Base-by-base conservation (phyloP, 768 basidiomycete species). In the Tephrocybe sp. region DNA sequence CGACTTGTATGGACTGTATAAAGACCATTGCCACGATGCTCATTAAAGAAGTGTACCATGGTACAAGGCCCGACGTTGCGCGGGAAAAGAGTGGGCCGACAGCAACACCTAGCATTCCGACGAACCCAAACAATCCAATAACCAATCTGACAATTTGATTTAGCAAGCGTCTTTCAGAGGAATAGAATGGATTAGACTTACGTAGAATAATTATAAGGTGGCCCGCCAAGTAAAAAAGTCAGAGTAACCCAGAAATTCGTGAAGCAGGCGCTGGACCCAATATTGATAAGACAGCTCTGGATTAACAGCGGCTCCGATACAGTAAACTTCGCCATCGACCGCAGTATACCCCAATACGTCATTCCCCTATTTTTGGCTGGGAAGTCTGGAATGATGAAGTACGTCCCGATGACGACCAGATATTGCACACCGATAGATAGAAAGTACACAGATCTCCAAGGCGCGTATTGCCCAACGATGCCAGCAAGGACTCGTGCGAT, bases 231-330 rank as follows among this genome's bases (percentile, higher is more conserved):
- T 17, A 92, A 69, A 70, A 92, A 94, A 0, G 90, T 91, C 53
- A 88, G 63, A 2, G 85, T 85, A 1, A 86, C 83, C 85, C 84
- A 83, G 54, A 81, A 85, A 56, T 72, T 75, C 10, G 68, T 72
- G 55, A 76, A 77, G 45, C 68, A 83, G 42, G 80, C 83, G 23
- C 82, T 82, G 51, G 75, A 77, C 14, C 72, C 75, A 13, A 87
- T 62, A 57, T 80, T 78, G 58, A 88, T 72, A 56, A 88, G 64
- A 52, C 76, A 69, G 1, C 75, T 70, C 63, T 92, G 90, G 9
- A 91, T 73, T 22, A 94, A 69, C 16, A 85, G 67, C 0, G 92
- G 90, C 64, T 92, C 88, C 0, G 85, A 91, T 36, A 84, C 72
- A 0, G 83, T 70, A 56, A 82, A 86, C 64, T 82, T 85, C 6